phyloP scores from a whole-genome alignment of 345 rosid species.

The Eucalyptus marginata region DNA sequence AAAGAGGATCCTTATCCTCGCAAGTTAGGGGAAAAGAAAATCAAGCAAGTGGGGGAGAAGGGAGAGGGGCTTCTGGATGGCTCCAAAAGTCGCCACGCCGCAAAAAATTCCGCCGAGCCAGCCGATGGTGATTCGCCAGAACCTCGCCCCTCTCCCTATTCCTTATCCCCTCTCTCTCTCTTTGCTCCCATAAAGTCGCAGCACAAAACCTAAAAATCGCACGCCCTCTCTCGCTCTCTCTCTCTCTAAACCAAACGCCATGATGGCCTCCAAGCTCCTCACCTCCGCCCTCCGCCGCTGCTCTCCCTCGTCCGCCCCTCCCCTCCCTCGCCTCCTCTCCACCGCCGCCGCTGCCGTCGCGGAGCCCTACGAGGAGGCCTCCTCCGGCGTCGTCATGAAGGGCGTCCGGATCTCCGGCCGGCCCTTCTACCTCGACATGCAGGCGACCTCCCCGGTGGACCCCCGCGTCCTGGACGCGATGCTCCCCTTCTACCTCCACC shows the following conservation, averaged over 20 bases:
- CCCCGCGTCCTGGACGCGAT: constrained; percentile 86
- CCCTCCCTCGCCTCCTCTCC: constrained; percentile 17
- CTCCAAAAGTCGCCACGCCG: neutral
- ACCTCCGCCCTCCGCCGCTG: constrained; percentile 35
- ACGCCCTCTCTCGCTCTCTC: fast-evolving
- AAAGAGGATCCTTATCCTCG: too few species aligned
- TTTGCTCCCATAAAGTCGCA: neutral
- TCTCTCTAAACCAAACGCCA: neutral
- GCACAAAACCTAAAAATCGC: neutral
- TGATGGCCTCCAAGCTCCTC: constrained; percentile 53
- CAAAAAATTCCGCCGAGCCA: fast-evolving
- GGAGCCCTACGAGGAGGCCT: constrained; percentile 16
- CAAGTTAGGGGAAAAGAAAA: neutral
- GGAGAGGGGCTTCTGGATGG: neutral
- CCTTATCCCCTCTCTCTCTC: neutral
- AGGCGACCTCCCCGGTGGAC: constrained; percentile 82
- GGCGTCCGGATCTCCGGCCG: constrained; percentile 63
- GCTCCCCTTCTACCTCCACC: constrained; percentile 57
- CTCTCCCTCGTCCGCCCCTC: neutral
- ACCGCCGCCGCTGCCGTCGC: constrained; percentile 16
- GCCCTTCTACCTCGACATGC: constrained; percentile 75
- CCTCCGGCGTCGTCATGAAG: constrained; percentile 36
- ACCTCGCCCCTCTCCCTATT: neutral
- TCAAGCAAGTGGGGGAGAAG: too few species aligned
- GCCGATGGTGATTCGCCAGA: neutral